Evolutionary conservation across 345 rosid genomes (phyloP).

Genomic region (Pugionium dolabratum): DNA sequence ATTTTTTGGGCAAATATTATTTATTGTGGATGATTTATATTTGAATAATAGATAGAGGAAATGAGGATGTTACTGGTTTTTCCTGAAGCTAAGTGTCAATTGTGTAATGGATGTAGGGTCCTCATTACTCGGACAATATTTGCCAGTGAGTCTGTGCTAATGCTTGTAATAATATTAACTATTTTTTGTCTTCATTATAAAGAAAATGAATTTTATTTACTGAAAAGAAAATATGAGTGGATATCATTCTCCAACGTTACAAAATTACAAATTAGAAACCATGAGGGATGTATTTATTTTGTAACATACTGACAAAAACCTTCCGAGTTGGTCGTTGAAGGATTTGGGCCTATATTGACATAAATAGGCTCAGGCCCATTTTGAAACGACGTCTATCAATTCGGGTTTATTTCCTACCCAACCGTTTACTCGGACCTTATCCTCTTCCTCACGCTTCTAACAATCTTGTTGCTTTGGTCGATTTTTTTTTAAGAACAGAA

Average conservation of each 20-base stretch:
- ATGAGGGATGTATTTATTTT: slow-evolving; percentile 37
- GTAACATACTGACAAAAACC: slow-evolving; percentile 15
- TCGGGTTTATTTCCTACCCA: slow-evolving; percentile 10
- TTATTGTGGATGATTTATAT: slow-evolving; percentile 16
- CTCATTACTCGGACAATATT: slow-evolving; percentile 9
- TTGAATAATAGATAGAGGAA: slow-evolving; percentile 25
- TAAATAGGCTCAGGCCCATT: slow-evolving; percentile 9
- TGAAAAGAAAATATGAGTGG: slow-evolving; percentile 22
- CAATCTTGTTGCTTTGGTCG: slow-evolving; percentile 12
- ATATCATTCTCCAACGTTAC: slow-evolving; percentile 12
- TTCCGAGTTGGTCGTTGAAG: slow-evolving; percentile 10
- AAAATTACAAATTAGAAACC: slow-evolving; percentile 33
- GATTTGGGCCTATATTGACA: neutral
- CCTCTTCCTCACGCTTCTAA: slow-evolving; percentile 29
- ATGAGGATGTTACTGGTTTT: slow-evolving; percentile 27
- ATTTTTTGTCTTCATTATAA: slow-evolving; percentile 30
- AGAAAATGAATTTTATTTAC: neutral
- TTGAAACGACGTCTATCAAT: neutral
- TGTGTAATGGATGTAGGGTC: slow-evolving; percentile 18
- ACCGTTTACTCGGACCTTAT: slow-evolving; percentile 36
- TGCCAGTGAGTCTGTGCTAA: slow-evolving; percentile 34
- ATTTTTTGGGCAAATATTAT: neutral
- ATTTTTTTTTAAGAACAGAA: neutral
- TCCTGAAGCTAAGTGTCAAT: slow-evolving; percentile 26
- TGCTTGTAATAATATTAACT: slow-evolving; percentile 11